Evolutionary conservation across 2,329 filamentous ascomycete species (phyloP), one percentile per base, ranked within the genome.

Genomic region (Alternaria metachromatica): DNA sequence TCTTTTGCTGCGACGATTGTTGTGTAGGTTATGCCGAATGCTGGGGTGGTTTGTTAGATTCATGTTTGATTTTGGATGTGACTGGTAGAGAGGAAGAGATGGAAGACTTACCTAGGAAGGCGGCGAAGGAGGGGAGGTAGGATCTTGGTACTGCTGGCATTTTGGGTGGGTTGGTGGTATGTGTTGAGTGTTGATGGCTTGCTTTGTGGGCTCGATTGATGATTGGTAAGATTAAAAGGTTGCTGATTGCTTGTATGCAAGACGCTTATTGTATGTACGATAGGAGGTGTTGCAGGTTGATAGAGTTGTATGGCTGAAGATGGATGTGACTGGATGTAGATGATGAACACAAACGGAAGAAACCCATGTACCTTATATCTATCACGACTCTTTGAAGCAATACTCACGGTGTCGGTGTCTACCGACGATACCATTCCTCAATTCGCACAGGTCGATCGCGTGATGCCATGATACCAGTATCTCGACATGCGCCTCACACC

Each of bases 121-220:
- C 67, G 41, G 72, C 64, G 37, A 80, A 75, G 60, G 71, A 66
- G 26, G 77, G 76, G 64, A 72, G 70, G 63, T 75, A 78, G 13
- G 77, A 77, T 58, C 77, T 77, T 6, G 77, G 53, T 50, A 64
- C 57, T 54, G 60, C 69, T 25, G 78, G 77, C 78, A 80, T 80
- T 54, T 28, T 77, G 45, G 2, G 25, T 12, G 25, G 28, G 20
- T 51, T 46, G 21, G 18, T 49, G 37, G 56, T 25, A 5, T 10
- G 9, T 18, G 28, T 18, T 51, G 50, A 10, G 20, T 25, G 20
- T 30, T 28, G 33, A 26, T 59, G 48, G 45, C 41, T 20, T 20
- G 51, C 13, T 37, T 12, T 37, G 20, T 21, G 10, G 45, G 28
- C 25, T 28, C 20, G 8, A 4, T n/a, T 44, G 28, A 25, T 28